Percentiles rank a stretch among this genome's conserved stretches.
These are phyloP conservation scores for Aphanoascus verrucosus DNA, from an alignment of 2,329 filamentous ascomycete genomes.

Conservation along the genomic window DNA sequence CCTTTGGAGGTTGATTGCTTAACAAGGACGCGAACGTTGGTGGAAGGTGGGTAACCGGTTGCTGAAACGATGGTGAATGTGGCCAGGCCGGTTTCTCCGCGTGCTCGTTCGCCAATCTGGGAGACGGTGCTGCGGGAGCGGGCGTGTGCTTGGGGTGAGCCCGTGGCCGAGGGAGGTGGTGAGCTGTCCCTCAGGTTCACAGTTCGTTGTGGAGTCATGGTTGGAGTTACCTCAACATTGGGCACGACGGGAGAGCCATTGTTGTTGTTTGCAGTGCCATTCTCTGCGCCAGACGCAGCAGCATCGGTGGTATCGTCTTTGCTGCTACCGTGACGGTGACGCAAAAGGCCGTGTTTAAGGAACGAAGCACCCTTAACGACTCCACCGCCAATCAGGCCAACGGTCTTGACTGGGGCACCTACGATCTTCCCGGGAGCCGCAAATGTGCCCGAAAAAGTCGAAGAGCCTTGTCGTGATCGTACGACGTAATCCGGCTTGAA, in stretches of 20 bases:
- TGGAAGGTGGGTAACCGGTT: slow-evolving; percentile 60
- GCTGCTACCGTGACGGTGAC: slow-evolving; percentile 32
- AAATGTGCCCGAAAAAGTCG: slow-evolving; percentile 87
- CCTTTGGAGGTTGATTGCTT: slow-evolving; percentile 56
- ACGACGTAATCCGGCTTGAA: slow-evolving; percentile 91
- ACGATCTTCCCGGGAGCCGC: slow-evolving; percentile 79
- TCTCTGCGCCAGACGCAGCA: slow-evolving; percentile 9
- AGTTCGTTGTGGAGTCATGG: slow-evolving; percentile 33
- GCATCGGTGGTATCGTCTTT: slow-evolving; percentile 18
- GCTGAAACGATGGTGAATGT: slow-evolving; percentile 71
- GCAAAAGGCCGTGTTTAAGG: slow-evolving; percentile 69
- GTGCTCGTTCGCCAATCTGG: slow-evolving; percentile 42
- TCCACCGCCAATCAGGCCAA: slow-evolving; percentile 67
- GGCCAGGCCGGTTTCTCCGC: slow-evolving; percentile 60
- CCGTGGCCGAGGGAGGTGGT: slow-evolving; percentile 16
- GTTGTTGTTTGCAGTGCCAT: slow-evolving; percentile 5
- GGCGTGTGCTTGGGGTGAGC: slow-evolving; percentile 32
- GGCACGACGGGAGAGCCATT: slow-evolving; percentile 11
- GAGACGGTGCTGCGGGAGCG: slow-evolving; percentile 41
- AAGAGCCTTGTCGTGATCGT: slow-evolving; percentile 75
- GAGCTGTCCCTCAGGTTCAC: slow-evolving; percentile 29
- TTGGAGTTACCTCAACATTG: slow-evolving; percentile 17
- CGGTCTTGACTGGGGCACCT: slow-evolving; percentile 88
- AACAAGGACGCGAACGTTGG: slow-evolving; percentile 69
- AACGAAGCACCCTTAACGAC: slow-evolving; percentile 87